A percentile compares a stretch with the other conserved stretches of the same genome.
These are phyloP conservation scores for Sugiyamaella smithiae DNA, from an alignment of 805 yeast species.

Conservation along the genomic window DNA sequence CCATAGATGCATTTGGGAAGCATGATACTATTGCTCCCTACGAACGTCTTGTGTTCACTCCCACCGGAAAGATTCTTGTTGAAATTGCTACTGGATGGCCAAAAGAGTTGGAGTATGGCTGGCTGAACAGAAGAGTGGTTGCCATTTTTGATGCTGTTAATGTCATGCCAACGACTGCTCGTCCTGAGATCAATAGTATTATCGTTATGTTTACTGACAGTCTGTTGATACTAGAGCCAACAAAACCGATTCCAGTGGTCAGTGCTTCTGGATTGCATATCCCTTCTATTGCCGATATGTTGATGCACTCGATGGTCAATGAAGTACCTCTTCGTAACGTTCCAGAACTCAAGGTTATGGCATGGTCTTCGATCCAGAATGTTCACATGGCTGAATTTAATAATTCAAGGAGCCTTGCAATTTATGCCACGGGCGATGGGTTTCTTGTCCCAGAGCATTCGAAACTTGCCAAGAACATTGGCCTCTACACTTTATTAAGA, in stretches of 20 bases:
- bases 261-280: slow-evolving; percentile 35
- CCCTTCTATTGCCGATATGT: slow-evolving; percentile 70
- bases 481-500: slow-evolving; percentile 27
- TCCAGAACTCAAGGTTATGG: slow-evolving; percentile 65
- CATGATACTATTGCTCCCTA: slow-evolving; percentile 46
- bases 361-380: slow-evolving; percentile 63
- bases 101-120: slow-evolving; percentile 75
- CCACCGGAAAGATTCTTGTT: slow-evolving; percentile 83
- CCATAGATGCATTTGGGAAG: slow-evolving; percentile 79
- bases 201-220: slow-evolving; percentile 80
- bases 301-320: slow-evolving; percentile 88
- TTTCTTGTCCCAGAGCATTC: slow-evolving; percentile 25
- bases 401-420: slow-evolving; percentile 31
- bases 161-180: slow-evolving; percentile 28
- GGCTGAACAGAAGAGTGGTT: slow-evolving; percentile 83
- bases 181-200: slow-evolving; percentile 41
- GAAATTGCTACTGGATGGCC: slow-evolving; percentile 91
- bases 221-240: slow-evolving; percentile 53
- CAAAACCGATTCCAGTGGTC: slow-evolving; percentile 45
- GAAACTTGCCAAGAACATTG: slow-evolving; percentile 12
- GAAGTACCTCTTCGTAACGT: slow-evolving; percentile 65
- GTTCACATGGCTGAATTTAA: slow-evolving; percentile 49
- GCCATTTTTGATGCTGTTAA: slow-evolving; percentile 58
- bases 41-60: slow-evolving; percentile 74
- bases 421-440: slow-evolving; percentile 31